Base-by-base conservation (phyloP, 176 grass and related monocot genomes). In the Tillandsia leiboldiana region DNA sequence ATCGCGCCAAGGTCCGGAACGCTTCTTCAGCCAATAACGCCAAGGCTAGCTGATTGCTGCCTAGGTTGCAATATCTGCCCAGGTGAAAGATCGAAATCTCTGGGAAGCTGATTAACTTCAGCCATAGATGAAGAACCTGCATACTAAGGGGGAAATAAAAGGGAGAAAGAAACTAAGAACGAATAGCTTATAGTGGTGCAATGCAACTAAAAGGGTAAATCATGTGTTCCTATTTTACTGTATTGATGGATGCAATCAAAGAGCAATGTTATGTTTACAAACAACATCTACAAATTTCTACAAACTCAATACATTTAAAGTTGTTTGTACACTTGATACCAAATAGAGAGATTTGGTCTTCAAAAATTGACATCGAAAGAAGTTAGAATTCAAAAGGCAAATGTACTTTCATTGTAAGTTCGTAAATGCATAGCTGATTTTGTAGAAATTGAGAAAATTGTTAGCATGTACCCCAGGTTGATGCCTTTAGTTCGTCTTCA, bases 11-110 rank as follows among this genome's bases (percentile, higher is more conserved):
- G 83, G 72, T 96, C 92, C 69, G 85, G 70, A 56, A 79, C 75
- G 82, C 95, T 99, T 83, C 94, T 93, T 69, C 94, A 82, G 48
- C 95, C 90, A 58, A 99, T 99, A 73, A 99, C 87, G 65, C 95
- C 95, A 67, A 86, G 82, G 66, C 74, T 86, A 71, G 82, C 81
- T 62, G 84, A 79, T 49, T 83, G 20, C 76, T 84, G 72, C 67
- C 86, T 73, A 79, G 87, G 70, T 90, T 99, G 95, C 80, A 99
- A 75, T 50, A 84, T 80, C 20, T 20, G 20, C 20, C 20, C 20
- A 20, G 20, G 20, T 20, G 20, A 20, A 20, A 20, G 20, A 20
- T 99, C 95, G 53, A 77, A 54, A 11, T 90, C 87, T 82, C 83
- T 84, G 52, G 92, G 77, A 64, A 89, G 71, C 73, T 94, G 95